Conservation (phyloP, 2,329 filamentous ascomycete genomes). For the Fusarium incarnatum region DNA sequence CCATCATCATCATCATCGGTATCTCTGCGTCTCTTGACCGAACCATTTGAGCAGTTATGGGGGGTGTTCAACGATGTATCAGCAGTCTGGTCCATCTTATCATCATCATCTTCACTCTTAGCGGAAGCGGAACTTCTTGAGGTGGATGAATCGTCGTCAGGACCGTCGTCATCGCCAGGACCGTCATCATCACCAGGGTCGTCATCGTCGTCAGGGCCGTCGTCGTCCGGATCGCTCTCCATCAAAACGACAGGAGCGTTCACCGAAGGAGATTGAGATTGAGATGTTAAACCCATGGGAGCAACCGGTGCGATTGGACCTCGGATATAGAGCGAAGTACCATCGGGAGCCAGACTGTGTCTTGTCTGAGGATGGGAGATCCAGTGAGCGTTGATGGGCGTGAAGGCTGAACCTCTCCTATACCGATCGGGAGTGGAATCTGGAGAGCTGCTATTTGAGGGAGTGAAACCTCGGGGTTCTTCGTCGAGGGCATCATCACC, state of each 20-base stretch:
- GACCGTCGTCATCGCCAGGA: not conserved
- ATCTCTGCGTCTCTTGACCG: conserved; percentile 3
- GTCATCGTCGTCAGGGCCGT: not conserved
- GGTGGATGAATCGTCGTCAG: not conserved
- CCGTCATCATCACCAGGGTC: no score
- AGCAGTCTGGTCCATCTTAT: not conserved
- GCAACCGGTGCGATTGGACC: not conserved
- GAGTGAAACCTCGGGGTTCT: not conserved
- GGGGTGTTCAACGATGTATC: not conserved
- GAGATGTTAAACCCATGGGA: not conserved
- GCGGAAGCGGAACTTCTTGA: not conserved
- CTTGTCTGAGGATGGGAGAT: not conserved
- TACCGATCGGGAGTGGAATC: not conserved
- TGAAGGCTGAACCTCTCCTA: not conserved
- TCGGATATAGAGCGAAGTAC: not conserved
- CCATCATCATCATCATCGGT: conserved; percentile 15
- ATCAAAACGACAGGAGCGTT: not conserved
- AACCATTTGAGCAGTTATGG: not conserved
- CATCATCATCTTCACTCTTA: not conserved
- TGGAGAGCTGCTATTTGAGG: not conserved
- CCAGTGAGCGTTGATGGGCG: not conserved
- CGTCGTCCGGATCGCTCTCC: not conserved
- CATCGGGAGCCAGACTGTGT: not conserved
- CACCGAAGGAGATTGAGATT: not conserved
- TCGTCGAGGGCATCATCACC: not conserved